These are phyloP conservation scores for Trichothecium roseum DNA, from an alignment of 2,329 filamentous ascomycete genomes.

Conservation along the genomic window DNA sequence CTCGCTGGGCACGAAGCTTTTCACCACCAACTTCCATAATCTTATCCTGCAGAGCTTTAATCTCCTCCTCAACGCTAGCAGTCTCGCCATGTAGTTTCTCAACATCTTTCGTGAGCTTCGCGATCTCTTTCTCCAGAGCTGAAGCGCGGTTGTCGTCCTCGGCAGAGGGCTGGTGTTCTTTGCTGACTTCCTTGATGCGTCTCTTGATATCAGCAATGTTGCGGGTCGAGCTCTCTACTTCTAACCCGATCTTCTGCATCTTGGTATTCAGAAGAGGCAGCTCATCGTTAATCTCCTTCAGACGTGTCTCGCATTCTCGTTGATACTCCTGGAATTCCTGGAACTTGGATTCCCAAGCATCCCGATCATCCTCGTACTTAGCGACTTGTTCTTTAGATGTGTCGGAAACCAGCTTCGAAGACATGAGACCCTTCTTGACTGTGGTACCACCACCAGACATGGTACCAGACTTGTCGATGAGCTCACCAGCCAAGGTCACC, in stretches of 20 bases:
- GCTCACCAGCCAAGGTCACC: constrained; percentile 85
- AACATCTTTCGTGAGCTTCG: constrained; percentile 65
- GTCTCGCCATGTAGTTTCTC: constrained; percentile 74
- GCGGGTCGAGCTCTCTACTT: constrained; percentile 75
- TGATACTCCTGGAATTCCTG: constrained; percentile 77
- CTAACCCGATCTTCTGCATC: constrained; percentile 82
- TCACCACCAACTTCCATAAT: constrained; percentile 98
- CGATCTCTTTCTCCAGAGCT: constrained; percentile 67
- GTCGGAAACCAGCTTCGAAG: constrained; percentile 83
- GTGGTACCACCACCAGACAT: constrained; percentile 96
- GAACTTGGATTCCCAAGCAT: constrained; percentile 74
- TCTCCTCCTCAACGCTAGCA: constrained; percentile 84
- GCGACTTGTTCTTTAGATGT: constrained; percentile 79
- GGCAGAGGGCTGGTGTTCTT: constrained; percentile 71
- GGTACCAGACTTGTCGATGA: constrained; percentile 96
- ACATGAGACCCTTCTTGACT: constrained; percentile 90
- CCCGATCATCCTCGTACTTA: constrained; percentile 79
- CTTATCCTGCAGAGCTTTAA: constrained; percentile 85
- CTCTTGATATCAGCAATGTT: constrained; percentile 78
- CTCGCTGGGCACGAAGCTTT: constrained; percentile 78
- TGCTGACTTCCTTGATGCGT: constrained; percentile 73
- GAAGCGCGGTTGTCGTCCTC: constrained; percentile 66
- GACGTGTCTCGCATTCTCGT: constrained; percentile 62
- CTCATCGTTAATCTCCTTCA: constrained; percentile 64
- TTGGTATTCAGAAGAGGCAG: constrained; percentile 80